A percentile compares a stretch with the other conserved stretches of the same genome.
These are phyloP conservation scores for Moniliophthora roreri DNA, from an alignment of 1,284 basidiomycete species.

Conservation along the genomic window DNA sequence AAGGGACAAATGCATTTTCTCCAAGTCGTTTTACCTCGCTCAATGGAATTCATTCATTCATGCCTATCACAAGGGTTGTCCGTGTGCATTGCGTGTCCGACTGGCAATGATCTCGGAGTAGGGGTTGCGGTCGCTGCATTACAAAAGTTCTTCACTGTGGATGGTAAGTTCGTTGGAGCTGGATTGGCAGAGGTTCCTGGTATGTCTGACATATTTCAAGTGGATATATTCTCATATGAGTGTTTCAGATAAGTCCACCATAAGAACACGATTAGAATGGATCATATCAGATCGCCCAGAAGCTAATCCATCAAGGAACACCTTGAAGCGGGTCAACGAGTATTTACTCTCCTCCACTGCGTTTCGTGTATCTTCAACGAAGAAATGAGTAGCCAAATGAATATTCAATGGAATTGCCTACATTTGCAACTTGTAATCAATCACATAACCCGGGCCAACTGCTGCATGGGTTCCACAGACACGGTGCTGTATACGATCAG, in stretches of 20 bases:
- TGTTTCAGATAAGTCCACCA: conserved; percentile 49
- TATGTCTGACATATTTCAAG: conserved; percentile 14
- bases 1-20: conserved; percentile 54
- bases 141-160: conserved; percentile 56
- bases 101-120: conserved; percentile 61
- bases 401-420: not conserved
- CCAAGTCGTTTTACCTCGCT: conserved; percentile 44
- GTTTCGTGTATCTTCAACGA: not conserved
- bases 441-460: not conserved
- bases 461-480: conserved; percentile 14
- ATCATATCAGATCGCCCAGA: conserved; percentile 69
- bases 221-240: conserved; percentile 1
- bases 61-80: conserved; percentile 35
- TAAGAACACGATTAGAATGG: conserved; percentile 77
- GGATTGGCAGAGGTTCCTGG: conserved; percentile 10
- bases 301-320: conserved; percentile 75
- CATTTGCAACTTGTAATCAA: not conserved
- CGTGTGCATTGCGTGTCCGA: conserved; percentile 56
- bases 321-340: conserved; percentile 79
- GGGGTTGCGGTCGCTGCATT: conserved; percentile 61
- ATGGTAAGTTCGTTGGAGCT: conserved; percentile 35
- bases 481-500: conserved; percentile 60
- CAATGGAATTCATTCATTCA: conserved; percentile 45
- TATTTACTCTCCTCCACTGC: conserved; percentile 51
- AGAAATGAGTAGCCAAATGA: not conserved